A percentile compares a stretch with the other conserved stretches of the same genome.
Evolutionary conservation across 2,329 filamentous ascomycete species (phyloP).

Genomic region (Claviceps maximensis): DNA sequence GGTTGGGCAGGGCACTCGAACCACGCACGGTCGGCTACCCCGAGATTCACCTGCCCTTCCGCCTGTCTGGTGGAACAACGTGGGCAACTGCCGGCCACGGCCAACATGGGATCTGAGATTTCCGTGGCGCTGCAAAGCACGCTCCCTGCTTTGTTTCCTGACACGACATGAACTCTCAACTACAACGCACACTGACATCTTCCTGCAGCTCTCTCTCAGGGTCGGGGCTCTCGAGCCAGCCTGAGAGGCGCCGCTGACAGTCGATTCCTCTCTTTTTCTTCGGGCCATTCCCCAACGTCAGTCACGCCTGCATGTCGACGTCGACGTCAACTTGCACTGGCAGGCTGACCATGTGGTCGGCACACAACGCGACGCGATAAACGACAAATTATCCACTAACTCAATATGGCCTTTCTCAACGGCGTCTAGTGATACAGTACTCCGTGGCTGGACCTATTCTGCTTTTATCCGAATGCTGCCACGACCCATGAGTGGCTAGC

Average conservation of each 20-base stretch:
- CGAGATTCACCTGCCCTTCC: neutral
- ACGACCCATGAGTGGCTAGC: neutral
- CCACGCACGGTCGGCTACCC: neutral
- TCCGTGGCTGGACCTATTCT: neutral
- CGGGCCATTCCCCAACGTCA: neutral
- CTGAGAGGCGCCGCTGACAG: too few relatives aligned
- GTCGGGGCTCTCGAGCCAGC: too few relatives aligned
- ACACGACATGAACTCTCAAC: neutral
- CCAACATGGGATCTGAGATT: neutral
- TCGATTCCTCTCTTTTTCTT: neutral
- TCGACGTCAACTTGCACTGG: neutral
- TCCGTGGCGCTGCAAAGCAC: neutral
- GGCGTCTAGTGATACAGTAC: neutral
- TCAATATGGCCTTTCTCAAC: neutral
- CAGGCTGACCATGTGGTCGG: neutral
- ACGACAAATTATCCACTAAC: neutral
- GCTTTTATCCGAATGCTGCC: neutral
- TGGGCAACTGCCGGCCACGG: neutral
- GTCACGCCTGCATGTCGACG: neutral
- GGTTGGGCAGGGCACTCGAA: neutral
- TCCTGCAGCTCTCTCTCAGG: too few relatives aligned
- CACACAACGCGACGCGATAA: neutral
- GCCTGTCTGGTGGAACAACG: neutral
- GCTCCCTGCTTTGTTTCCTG: too few relatives aligned
- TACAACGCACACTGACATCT: neutral